Evolutionary conservation across 202 grass and related monocot genomes (phyloP).

Genomic region (Eragrostis tef): DNA sequence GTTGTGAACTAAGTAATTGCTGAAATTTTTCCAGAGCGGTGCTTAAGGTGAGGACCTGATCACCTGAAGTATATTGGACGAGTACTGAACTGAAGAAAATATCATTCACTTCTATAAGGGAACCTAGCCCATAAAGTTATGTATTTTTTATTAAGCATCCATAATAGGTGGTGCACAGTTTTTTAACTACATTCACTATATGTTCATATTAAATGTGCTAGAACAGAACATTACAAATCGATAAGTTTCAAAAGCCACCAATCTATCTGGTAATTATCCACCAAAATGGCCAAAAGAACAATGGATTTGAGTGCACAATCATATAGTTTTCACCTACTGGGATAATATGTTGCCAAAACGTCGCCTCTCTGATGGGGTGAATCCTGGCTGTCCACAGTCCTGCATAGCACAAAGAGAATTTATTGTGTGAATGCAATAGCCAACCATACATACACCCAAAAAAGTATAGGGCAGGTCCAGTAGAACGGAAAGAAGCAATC

Average conservation of each 20-base stretch:
- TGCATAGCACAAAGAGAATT: conserved; percentile 53
- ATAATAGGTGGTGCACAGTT: background rate
- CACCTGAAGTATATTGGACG: background rate
- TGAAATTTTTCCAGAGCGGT: background rate
- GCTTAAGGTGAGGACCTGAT: background rate
- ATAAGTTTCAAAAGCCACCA: conserved; percentile 3
- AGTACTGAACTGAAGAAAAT: background rate
- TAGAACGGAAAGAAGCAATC: conserved; percentile 16
- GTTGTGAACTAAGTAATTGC: conserved; percentile 9
- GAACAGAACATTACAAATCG: conserved; percentile 16
- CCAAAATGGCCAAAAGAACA: too few relatives aligned
- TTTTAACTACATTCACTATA: background rate
- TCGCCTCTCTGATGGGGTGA: conserved; percentile 79
- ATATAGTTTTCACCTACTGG: conserved; percentile 67
- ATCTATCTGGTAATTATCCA: background rate
- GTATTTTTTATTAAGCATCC: conserved; percentile 1
- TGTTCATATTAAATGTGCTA: background rate
- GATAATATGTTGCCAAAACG: conserved; percentile 79
- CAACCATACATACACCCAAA: background rate
- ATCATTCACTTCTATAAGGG: conserved; percentile 6
- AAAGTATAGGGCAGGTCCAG: conserved; percentile 9
- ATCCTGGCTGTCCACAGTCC: conserved; percentile 96
- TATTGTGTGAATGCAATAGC: conserved; percentile 27
- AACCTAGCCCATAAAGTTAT: conserved; percentile 8
- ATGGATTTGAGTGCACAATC: too few relatives aligned